Base-by-base conservation (phyloP, 495 filamentous ascomycete species). In the Haplographium delicatum region DNA sequence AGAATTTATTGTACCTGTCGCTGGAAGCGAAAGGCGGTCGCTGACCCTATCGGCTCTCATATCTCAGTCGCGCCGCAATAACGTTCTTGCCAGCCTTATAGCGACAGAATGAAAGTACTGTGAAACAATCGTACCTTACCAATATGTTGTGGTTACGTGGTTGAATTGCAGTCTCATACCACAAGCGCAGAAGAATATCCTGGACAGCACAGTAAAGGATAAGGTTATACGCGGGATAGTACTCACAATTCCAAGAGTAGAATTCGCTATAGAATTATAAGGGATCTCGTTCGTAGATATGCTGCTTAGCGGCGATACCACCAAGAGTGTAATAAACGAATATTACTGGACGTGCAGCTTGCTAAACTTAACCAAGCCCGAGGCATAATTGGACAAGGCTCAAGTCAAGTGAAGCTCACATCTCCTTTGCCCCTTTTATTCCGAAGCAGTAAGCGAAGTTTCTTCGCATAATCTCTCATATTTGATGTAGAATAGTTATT, bases 401-500 rank as follows among this genome's bases (percentile, higher is more conserved):
- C n/a, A 10, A 38, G 35, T 38, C 8, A 38, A 19, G 5, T 18
- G 15, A 19, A 38, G 35, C 35, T 38, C n/a, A 38, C 35, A 3
- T 38, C 35, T 38, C 35, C 35, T 38, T 38, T 19, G 13, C 22
- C 35, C 35, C 35, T 38, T 19, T 38, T 38, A 19, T 38, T 19
- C 22, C 35, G 35, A 2, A 38, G 35, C 35, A 38, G 15, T 18
- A 19, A 38, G 2, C 18, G 35, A 38, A 38, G 35, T 11, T 38
- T 38, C n/a, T 19, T 7, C 5, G 35, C 35, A 19, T 38, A 19
- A 19, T 38, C 35, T 38, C 35, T 38, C 6, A 38, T 19, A 19
- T 38, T 38, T 3, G 35, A 38, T 3, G 35, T 38, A 19, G 35
- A 7, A 38, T 38, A 61, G 26, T 81, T 83, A 50, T 65, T 56